phyloP scores from a whole-genome alignment of 306 rosid genomes.

The Lathyrus oleraceus region DNA sequence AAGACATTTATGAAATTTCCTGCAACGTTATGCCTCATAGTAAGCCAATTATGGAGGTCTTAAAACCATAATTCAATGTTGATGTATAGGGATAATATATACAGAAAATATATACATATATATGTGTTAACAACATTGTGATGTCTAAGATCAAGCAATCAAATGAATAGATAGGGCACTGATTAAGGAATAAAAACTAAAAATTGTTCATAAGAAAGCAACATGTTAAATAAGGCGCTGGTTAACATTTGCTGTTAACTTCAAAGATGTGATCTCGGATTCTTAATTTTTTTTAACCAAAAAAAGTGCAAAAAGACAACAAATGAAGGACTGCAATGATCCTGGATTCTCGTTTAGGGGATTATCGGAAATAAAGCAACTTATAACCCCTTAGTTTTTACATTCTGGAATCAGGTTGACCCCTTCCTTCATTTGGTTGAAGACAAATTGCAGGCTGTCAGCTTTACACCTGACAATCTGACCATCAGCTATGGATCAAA shows the following conservation, averaged over 20 bases:
- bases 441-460: conserved; percentile 71
- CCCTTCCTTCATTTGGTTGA: conserved; percentile 75
- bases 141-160: conserved; percentile 23
- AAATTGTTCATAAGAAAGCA: not conserved
- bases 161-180: conserved; percentile 5
- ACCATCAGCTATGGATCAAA: conserved; percentile 63
- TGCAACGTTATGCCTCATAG: conserved; percentile 27
- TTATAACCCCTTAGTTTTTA: conserved; percentile 14
- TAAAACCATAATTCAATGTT: not conserved
- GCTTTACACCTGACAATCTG: conserved; percentile 38
- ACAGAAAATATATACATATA: too few species aligned
- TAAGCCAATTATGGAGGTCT: conserved; percentile 20
- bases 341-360: conserved; percentile 6
- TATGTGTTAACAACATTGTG: not conserved
- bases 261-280: conserved; percentile 2
- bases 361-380: conserved; percentile 19
- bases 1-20: conserved; percentile 26
- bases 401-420: conserved; percentile 59
- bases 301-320: too few species aligned
- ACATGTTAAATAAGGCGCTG: not conserved
- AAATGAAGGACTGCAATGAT: not conserved
- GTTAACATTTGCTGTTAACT: not conserved
- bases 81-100: too few species aligned
- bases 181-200: not conserved
- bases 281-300: too few species aligned